Percentiles rank a stretch among this genome's conserved stretches.
Evolutionary conservation across 768 basidiomycete species (phyloP).

Genomic region (Dacryopinax spathularia): DNA sequence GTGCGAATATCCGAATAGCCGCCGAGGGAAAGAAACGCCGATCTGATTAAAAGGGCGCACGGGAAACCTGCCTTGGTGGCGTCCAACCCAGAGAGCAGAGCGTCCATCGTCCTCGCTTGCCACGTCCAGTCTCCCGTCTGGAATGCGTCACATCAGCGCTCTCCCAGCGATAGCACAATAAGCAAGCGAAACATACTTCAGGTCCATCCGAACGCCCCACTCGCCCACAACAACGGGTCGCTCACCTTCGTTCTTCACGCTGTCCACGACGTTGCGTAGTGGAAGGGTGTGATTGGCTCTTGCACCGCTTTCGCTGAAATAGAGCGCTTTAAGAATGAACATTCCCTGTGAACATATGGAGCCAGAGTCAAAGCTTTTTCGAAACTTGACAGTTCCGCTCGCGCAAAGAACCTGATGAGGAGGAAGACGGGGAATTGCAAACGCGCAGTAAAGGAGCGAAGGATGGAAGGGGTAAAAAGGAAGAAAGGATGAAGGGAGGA

Average conservation of each 20-base stretch:
- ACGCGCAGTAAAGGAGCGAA: no score
- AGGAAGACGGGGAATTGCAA: no score
- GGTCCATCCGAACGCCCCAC: conserved; percentile 90
- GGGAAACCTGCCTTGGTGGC: conserved; percentile 65
- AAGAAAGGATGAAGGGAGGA: conserved; percentile 12
- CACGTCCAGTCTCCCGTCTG: conserved; percentile 55
- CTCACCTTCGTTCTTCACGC: conserved; percentile 58
- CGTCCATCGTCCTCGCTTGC: conserved; percentile 91
- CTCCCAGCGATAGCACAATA: no score
- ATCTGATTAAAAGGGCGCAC: conserved; percentile 50
- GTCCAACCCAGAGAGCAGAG: conserved; percentile 72
- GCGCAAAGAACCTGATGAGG: no score
- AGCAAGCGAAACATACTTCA: conserved; percentile 53
- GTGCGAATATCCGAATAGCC: no score
- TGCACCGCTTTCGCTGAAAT: conserved; percentile 74
- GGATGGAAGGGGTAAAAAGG: no score
- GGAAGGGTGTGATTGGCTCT: conserved; percentile 72
- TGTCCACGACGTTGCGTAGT: conserved; percentile 60
- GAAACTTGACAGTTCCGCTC: no score
- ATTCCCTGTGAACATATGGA: conserved; percentile 72
- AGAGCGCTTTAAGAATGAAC: conserved; percentile 64
- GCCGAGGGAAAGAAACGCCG: no score
- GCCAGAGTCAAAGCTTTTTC: no score
- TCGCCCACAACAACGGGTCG: conserved; percentile 83
- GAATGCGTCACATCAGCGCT: conserved; percentile 58